Percentiles rank a stretch among this genome's conserved stretches.
These are phyloP conservation scores for Cutaneotrichosporon cavernicola DNA, from an alignment of 1,284 basidiomycete genomes.

Conservation along the genomic window DNA sequence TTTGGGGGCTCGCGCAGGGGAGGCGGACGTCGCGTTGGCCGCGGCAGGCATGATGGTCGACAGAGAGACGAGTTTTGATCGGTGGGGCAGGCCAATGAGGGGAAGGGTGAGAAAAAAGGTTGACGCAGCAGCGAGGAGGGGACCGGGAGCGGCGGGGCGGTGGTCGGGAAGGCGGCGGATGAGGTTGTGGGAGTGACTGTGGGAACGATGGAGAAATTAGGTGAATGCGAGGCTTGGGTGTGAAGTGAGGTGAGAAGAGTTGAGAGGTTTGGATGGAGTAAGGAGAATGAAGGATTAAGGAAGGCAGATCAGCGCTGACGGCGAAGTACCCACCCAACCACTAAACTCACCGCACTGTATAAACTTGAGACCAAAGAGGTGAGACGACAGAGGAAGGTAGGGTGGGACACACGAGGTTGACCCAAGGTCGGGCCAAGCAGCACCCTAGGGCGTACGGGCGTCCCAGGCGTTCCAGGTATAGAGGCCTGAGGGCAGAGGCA, in stretches of 20 bases:
- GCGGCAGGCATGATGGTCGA: neutral
- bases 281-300: neutral
- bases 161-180: neutral
- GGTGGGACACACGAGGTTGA: no score
- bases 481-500: no score
- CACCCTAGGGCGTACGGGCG: no score
- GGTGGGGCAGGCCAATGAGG: neutral
- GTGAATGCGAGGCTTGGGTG: neutral
- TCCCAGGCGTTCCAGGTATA: neutral
- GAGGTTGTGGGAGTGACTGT: neutral
- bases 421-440: no score
- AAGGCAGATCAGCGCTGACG: neutral
- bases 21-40: neutral
- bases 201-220: neutral
- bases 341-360: neutral
- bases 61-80: neutral
- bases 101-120: neutral
- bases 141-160: neutral
- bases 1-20: conserved; percentile 13
- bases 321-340: neutral
- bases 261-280: neutral
- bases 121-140: neutral
- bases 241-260: neutral
- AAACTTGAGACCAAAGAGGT: neutral
- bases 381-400: no score